These are phyloP conservation scores for Diaporthe australafricana DNA, from an alignment of 2,329 filamentous ascomycete species.

Conservation along the genomic window DNA sequence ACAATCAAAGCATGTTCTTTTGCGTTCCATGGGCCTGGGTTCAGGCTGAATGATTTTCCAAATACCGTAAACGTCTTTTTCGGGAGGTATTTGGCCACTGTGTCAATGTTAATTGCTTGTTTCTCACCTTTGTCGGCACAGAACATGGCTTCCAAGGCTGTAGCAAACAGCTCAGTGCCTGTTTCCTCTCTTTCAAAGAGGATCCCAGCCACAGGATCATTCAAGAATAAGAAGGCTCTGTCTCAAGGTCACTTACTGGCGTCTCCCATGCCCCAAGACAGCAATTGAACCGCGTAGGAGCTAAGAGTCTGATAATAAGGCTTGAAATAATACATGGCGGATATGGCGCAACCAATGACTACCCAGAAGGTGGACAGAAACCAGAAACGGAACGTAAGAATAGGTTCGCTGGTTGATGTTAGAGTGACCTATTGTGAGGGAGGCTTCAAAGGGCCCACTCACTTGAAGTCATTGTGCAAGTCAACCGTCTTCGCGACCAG, in stretches of 20 bases:
- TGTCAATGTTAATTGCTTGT: slow-evolving; percentile 5
- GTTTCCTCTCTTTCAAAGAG: too few relatives aligned
- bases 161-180: neutral
- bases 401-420: slow-evolving; percentile 42
- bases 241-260: slow-evolving; percentile 4
- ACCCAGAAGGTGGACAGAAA: slow-evolving; percentile 48
- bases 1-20: slow-evolving; percentile 49
- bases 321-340: slow-evolving; percentile 49
- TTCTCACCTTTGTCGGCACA: too few relatives aligned
- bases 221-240: neutral
- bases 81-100: slow-evolving; percentile 44
- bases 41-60: slow-evolving; percentile 46
- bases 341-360: slow-evolving; percentile 44
- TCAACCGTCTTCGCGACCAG: slow-evolving; percentile 49
- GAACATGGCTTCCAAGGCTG: neutral
- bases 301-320: slow-evolving; percentile 44
- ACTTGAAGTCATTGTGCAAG: slow-evolving; percentile 47
- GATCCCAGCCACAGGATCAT: neutral
- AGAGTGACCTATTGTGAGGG: neutral
- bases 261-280: slow-evolving; percentile 48
- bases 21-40: slow-evolving; percentile 48
- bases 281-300: slow-evolving; percentile 47
- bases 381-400: slow-evolving; percentile 49
- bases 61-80: slow-evolving; percentile 42
- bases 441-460: neutral